Conservation (phyloP, 768 basidiomycete genomes). For the Suillus lakei region DNA sequence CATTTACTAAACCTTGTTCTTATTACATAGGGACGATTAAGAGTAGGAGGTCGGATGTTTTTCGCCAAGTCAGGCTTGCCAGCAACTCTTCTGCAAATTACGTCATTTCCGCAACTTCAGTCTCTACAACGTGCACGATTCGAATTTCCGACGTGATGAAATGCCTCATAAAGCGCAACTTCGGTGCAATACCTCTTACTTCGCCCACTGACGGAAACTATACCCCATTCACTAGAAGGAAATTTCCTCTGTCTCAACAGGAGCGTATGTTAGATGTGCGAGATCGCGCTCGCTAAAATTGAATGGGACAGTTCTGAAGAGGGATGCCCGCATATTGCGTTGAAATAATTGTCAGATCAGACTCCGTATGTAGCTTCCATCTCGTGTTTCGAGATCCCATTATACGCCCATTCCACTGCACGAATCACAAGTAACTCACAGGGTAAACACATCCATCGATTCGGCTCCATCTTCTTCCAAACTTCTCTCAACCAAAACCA, state of each 20-base stretch:
- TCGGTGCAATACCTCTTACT: too few species aligned
- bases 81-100: too few species aligned
- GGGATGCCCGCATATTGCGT: slow-evolving; percentile 52
- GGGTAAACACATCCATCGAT: slow-evolving; percentile 83
- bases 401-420: background rate
- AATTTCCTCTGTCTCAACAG: too few species aligned
- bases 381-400: background rate
- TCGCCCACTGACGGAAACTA: too few species aligned
- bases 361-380: slow-evolving; percentile 41
- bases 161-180: too few species aligned
- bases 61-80: too few species aligned
- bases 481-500: slow-evolving; percentile 57
- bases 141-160: too few species aligned
- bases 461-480: slow-evolving; percentile 83
- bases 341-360: slow-evolving; percentile 33
- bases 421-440: slow-evolving; percentile 29
- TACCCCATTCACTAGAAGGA: too few species aligned
- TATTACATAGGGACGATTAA: too few species aligned
- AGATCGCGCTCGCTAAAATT: slow-evolving; percentile 95
- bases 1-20: slow-evolving; percentile 15
- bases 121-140: too few species aligned
- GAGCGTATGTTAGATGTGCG: slow-evolving; percentile 92
- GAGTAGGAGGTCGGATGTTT: too few species aligned
- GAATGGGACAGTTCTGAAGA: slow-evolving; percentile 88
- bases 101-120: too few species aligned